Conservation (phyloP, 169 alveolate species). For the Toxoplasma gondii region DNA sequence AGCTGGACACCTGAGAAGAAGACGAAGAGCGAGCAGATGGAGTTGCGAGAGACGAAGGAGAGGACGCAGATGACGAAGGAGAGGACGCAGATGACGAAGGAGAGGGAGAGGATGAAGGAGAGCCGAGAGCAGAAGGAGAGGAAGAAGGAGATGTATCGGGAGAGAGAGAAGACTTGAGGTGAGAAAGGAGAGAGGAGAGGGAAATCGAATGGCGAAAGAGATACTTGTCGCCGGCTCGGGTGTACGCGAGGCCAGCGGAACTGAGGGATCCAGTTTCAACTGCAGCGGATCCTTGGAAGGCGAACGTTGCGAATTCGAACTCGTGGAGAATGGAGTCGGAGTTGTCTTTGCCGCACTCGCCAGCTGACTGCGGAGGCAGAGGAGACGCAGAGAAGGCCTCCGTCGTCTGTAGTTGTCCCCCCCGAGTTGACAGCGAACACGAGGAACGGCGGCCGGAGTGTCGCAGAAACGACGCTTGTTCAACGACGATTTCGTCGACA, state of each 20-base stretch:
- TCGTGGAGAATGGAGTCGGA: not conserved
- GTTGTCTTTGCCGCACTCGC: not conserved
- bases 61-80: no score
- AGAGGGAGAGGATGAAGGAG: no score
- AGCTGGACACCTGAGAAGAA: not conserved
- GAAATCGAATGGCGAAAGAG: conserved; percentile 3
- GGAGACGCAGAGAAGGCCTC: not conserved
- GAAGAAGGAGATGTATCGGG: no score
- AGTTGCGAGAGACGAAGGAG: no score
- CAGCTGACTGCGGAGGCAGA: not conserved
- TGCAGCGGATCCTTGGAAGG: not conserved
- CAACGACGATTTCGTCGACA: not conserved
- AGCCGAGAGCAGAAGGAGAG: no score
- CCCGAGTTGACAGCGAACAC: not conserved
- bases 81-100: no score
- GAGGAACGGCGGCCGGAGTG: not conserved
- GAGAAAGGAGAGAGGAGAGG: not conserved
- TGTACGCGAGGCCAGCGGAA: not conserved
- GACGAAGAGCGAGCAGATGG: not conserved
- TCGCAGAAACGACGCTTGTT: not conserved
- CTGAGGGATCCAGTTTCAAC: conserved; percentile 12
- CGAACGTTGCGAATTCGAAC: not conserved
- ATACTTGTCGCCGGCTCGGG: not conserved
- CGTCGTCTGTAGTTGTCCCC: not conserved
- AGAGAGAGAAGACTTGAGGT: no score